Evolutionary conservation across 345 rosid species (phyloP).

Genomic region (Eucalyptus caleyi): DNA sequence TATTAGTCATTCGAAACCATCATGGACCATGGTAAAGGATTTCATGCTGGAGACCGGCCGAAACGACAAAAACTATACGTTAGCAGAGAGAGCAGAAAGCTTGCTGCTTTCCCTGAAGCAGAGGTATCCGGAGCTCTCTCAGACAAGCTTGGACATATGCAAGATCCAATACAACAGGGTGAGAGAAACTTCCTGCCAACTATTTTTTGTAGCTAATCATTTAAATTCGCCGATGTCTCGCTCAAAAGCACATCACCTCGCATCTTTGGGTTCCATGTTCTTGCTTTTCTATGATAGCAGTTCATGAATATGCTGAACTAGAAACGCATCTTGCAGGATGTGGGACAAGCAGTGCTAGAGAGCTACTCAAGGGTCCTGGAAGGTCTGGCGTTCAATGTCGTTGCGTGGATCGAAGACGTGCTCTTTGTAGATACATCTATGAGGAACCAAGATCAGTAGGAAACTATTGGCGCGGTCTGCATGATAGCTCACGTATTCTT

Average conservation of each 20-base stretch:
- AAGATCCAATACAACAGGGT: conserved; percentile 11
- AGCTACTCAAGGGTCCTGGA: conserved; percentile 10
- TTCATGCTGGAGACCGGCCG: not conserved
- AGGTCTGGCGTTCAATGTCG: conserved; percentile 6
- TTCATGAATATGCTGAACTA: not conserved
- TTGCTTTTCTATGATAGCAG: not conserved
- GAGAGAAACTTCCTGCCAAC: not conserved
- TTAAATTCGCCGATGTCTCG: not conserved
- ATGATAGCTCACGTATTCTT: not conserved
- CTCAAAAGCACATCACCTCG: not conserved
- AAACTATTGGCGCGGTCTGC: not conserved
- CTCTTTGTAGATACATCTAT: not conserved
- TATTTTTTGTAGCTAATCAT: not conserved
- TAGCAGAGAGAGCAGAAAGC: conserved; percentile 7
- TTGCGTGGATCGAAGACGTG: conserved; percentile 10
- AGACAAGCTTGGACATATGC: conserved; percentile 7
- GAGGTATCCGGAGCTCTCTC: conserved; percentile 6
- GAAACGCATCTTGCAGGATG: not conserved
- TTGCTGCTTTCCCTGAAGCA: conserved; percentile 6
- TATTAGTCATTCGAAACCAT: not conserved
- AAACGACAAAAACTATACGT: not conserved
- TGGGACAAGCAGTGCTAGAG: conserved; percentile 8
- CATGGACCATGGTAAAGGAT: conserved; percentile 6
- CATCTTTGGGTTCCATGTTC: not conserved
- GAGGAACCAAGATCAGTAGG: not conserved